phyloP scores from a whole-genome alignment of 2,329 filamentous ascomycete genomes.

The Atkinsonella texensis region DNA sequence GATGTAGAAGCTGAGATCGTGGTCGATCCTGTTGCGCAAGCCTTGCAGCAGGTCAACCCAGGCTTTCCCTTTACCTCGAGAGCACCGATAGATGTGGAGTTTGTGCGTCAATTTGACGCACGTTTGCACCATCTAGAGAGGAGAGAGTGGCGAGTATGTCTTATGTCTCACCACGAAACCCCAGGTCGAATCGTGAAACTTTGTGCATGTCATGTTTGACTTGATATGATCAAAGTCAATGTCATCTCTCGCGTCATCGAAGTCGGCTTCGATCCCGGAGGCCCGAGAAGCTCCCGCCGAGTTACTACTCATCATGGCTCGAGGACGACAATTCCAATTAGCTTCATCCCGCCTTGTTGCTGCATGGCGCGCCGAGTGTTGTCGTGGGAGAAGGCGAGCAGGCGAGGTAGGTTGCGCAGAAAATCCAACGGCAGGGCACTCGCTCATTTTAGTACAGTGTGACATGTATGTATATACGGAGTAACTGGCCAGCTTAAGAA shows the following conservation, averaged over 20 bases:
- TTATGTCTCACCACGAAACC: slow-evolving; percentile 2
- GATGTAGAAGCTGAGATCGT: background rate
- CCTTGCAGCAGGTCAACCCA: slow-evolving; percentile 1
- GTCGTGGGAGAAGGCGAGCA: background rate
- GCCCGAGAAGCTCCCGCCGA: background rate
- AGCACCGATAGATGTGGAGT: slow-evolving; percentile 3
- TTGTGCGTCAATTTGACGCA: background rate
- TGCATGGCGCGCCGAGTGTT: background rate
- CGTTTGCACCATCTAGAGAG: background rate
- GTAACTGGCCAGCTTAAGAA: too few relatives aligned
- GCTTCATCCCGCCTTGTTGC: background rate
- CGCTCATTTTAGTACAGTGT: too few relatives aligned
- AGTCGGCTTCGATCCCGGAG: background rate
- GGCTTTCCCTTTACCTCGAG: background rate
- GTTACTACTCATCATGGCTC: slow-evolving; percentile 1
- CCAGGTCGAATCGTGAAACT: slow-evolving; percentile 2
- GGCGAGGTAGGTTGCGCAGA: too few relatives aligned
- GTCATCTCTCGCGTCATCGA: background rate
- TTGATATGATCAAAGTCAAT: background rate
- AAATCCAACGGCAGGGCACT: too few relatives aligned
- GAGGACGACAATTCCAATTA: background rate
- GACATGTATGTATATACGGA: too few relatives aligned
- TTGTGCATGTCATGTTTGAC: background rate
- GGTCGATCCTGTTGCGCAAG: background rate
- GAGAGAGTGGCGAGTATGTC: background rate